These are phyloP conservation scores for Geosmithia flava DNA, from an alignment of 2,329 filamentous ascomycete species.

Conservation along the genomic window DNA sequence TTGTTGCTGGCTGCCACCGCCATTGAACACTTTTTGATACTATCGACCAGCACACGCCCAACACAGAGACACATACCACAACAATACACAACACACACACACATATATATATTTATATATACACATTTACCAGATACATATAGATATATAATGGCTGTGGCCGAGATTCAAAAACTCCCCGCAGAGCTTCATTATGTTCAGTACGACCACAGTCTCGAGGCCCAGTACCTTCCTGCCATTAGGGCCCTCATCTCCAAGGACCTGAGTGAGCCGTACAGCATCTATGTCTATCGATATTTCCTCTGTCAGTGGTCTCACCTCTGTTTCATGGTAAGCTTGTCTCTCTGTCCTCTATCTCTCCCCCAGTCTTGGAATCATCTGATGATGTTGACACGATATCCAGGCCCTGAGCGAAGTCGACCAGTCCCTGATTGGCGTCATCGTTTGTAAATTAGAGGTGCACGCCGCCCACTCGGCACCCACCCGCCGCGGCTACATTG, in stretches of 20 bases:
- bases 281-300: slow-evolving; percentile 98
- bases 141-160: slow-evolving; percentile 14
- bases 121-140: no score
- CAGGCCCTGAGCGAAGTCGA: slow-evolving; percentile 49
- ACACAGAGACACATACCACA: no score
- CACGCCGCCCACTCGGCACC: slow-evolving; percentile 70
- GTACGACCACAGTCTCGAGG: slow-evolving; percentile 48
- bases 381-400: neutral
- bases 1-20: no score
- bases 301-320: slow-evolving; percentile 94
- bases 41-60: no score
- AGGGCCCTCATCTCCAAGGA: slow-evolving; percentile 90
- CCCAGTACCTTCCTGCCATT: slow-evolving; percentile 68
- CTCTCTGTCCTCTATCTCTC: neutral
- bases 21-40: no score
- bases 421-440: slow-evolving; percentile 67
- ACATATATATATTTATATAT: no score
- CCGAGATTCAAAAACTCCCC: slow-evolving; percentile 21
- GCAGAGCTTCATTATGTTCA: slow-evolving; percentile 45
- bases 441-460: slow-evolving; percentile 87
- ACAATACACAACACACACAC: no score
- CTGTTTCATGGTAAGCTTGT: slow-evolving; percentile 76
- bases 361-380: slow-evolving; percentile 1
- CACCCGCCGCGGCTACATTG: slow-evolving; percentile 82
- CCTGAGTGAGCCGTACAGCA: slow-evolving; percentile 95